phyloP scores from a whole-genome alignment of 345 rosid genomes.

The Eutrema japonicum region DNA sequence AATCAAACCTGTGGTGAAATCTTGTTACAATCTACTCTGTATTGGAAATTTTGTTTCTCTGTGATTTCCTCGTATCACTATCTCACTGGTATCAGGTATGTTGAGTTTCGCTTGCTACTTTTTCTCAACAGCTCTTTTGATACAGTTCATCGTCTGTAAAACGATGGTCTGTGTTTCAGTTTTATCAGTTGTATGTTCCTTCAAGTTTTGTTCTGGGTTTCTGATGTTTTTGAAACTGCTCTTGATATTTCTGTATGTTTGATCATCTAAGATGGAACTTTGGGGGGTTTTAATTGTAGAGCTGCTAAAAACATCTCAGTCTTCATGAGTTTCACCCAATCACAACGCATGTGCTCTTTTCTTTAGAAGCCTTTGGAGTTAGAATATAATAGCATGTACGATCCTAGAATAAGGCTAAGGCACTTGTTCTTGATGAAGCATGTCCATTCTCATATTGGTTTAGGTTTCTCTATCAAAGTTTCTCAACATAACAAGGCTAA shows the following conservation, averaged over 20 bases:
- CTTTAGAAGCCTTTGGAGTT: conserved; percentile 8
- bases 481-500: conserved; percentile 15
- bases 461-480: conserved; percentile 19
- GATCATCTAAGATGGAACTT: conserved; percentile 23
- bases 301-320: conserved; percentile 16
- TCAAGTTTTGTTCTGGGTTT: conserved; percentile 20
- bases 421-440: conserved; percentile 24
- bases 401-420: conserved; percentile 5
- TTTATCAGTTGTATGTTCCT: conserved; percentile 15
- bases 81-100: conserved; percentile 35
- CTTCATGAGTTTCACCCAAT: neutral
- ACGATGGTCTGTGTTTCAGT: conserved; percentile 14
- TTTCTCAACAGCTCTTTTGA: conserved; percentile 7
- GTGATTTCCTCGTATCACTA: conserved; percentile 17
- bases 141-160: conserved; percentile 25
- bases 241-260: conserved; percentile 20
- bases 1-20: conserved; percentile 17
- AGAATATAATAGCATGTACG: neutral
- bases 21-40: conserved; percentile 28
- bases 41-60: neutral
- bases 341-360: conserved; percentile 4
- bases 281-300: neutral
- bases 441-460: conserved; percentile 15
- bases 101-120: conserved; percentile 15
- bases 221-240: conserved; percentile 13